phyloP scores from a whole-genome alignment of 2,329 filamentous ascomycete genomes.

The Colletotrichum sp. region DNA sequence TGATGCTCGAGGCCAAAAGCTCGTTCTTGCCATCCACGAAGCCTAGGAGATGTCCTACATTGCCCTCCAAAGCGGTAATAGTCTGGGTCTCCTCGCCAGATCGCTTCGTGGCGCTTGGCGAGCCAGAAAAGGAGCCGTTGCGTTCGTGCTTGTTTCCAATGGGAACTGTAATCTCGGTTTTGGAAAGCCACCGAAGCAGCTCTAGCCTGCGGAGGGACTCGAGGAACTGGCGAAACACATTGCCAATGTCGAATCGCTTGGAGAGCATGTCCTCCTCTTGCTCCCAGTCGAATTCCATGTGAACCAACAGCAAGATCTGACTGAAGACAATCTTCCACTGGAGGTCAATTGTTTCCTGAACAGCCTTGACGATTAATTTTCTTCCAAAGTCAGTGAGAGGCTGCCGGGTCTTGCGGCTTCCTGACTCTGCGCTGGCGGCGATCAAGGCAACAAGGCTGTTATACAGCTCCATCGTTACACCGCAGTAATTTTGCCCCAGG shows the following conservation, averaged over 20 bases:
- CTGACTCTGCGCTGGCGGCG: slow-evolving; percentile 43
- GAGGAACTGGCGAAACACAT: slow-evolving; percentile 72
- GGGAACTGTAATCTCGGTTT: slow-evolving; percentile 59
- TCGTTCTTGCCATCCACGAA: slow-evolving; percentile 55
- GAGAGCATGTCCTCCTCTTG: slow-evolving; percentile 70
- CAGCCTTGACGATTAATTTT: slow-evolving; percentile 74
- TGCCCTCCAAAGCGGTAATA: slow-evolving; percentile 63
- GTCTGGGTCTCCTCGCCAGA: slow-evolving; percentile 49
- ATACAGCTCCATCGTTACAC: slow-evolving; percentile 61
- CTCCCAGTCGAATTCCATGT: slow-evolving; percentile 85
- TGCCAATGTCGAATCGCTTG: slow-evolving; percentile 66
- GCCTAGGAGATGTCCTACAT: slow-evolving; percentile 67
- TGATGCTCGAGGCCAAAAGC: slow-evolving; percentile 63
- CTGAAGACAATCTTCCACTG: slow-evolving; percentile 80
- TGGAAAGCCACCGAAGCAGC: slow-evolving; percentile 72
- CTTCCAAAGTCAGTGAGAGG: slow-evolving; percentile 78
- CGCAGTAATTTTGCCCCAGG: slow-evolving; percentile 69
- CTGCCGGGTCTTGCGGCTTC: slow-evolving; percentile 47
- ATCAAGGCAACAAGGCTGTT: slow-evolving; percentile 54
- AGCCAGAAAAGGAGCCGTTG: slow-evolving; percentile 35
- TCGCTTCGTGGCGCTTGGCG: slow-evolving; percentile 40
- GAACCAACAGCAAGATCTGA: slow-evolving; percentile 80
- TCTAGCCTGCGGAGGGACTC: slow-evolving; percentile 75
- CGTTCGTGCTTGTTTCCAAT: slow-evolving; percentile 44
- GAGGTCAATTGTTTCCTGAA: slow-evolving; percentile 77